Base-by-base conservation (phyloP, 768 basidiomycete species). In the Coprinellus micaceus region DNA sequence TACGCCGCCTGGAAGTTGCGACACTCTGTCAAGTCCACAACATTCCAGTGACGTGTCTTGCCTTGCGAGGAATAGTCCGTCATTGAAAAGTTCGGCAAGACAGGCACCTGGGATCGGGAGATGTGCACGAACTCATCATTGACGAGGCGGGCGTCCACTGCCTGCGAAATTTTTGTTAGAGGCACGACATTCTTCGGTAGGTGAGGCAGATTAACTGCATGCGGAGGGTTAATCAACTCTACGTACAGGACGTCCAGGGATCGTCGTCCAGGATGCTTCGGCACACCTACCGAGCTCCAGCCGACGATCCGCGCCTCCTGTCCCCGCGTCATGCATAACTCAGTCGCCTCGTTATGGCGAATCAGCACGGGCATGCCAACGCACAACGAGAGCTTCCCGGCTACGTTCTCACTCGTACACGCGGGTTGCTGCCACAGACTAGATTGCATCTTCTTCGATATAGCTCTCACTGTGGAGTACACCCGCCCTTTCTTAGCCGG, bases 321-420 rank as follows among this genome's bases (percentile, higher is more conserved):
- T 0, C 72, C 70, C 41, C 71, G 71, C 4, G 70, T n/a, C n/a
- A n/a, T n/a, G n/a, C n/a, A n/a, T n/a, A n/a, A n/a, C n/a, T n/a
- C n/a, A n/a, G n/a, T n/a, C 0, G 69, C 71, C 13, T 62, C 53
- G 58, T 73, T 74, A 40, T 66, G 47, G 2, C 65, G 53, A 0
- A 75, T 64, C 60, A 75, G 67, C 1, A 75, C 61, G 22, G 71
- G 73, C 57, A 74, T 56, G 2, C 72, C 72, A 29, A 62, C 41
- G 59, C 71, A 74, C 13, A 74, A 29, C 9, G 30, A 25, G 1
- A 74, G 36, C 33, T 60, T 68, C 17, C 66, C 67, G 4, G 71
- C 54, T 21, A 70, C 58, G 37, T 66, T 52, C 28, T 64, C 53
- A 29, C 57, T 66, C 2, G 30, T 30, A 17, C 45, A 56, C 25